These are phyloP conservation scores for Aspergillus sp. DNA, from an alignment of 2,329 filamentous ascomycete genomes.

Conservation along the genomic window DNA sequence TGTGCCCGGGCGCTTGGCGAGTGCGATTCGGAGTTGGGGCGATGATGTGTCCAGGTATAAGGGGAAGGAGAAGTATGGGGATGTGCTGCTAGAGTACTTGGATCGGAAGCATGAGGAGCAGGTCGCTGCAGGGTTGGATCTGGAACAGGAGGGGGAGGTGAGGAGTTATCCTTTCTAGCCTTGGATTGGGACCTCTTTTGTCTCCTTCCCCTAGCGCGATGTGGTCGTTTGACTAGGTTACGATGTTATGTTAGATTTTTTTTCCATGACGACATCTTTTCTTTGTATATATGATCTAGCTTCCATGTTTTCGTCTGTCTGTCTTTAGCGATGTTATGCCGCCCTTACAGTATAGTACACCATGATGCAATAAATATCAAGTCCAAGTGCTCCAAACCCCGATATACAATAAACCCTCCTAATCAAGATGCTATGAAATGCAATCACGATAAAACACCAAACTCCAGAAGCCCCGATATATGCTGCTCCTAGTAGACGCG, in stretches of 20 bases:
- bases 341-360: background rate
- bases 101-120: conserved; percentile 74
- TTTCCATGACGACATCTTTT: too few species aligned
- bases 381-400: background rate
- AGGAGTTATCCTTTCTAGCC: conserved; percentile 61
- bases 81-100: conserved; percentile 73
- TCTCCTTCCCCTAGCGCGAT: background rate
- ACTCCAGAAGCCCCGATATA: background rate
- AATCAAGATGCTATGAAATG: background rate
- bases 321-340: background rate
- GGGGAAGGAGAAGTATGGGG: conserved; percentile 70
- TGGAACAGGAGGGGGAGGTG: conserved; percentile 60
- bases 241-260: background rate
- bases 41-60: conserved; percentile 76
- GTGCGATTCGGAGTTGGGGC: conserved; percentile 78
- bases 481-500: background rate
- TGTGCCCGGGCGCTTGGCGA: conserved; percentile 75
- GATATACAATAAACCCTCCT: background rate
- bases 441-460: background rate
- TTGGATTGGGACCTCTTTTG: background rate
- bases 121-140: conserved; percentile 63
- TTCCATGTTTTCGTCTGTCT: background rate
- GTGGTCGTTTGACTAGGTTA: background rate
- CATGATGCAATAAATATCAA: background rate
- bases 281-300: background rate